A percentile compares a stretch with the other conserved stretches of the same genome.
Conservation (phyloP, 2,329 filamentous ascomycete genomes). For the Nemania sp. region DNA sequence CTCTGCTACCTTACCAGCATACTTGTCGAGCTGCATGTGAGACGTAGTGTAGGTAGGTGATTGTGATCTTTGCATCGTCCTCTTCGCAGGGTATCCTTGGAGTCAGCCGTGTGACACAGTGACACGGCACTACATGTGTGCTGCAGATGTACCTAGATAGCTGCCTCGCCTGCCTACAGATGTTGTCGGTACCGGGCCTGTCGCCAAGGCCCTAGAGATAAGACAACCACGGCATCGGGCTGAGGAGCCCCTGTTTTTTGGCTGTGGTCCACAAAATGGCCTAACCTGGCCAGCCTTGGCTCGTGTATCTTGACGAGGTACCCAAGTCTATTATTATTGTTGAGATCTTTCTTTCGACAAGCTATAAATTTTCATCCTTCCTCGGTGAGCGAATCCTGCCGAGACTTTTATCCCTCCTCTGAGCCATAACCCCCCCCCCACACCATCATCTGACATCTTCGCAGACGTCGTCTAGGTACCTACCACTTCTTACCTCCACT, state of each 20-base stretch:
- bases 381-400: constrained; percentile 5
- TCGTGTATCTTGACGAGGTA: no score
- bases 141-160: no score
- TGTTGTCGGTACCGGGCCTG: background rate
- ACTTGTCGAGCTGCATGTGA: constrained; percentile 4
- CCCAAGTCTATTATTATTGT: no score
- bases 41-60: background rate
- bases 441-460: constrained; percentile 6
- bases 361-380: background rate
- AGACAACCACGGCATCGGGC: constrained; percentile 4
- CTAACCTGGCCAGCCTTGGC: no score
- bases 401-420: background rate
- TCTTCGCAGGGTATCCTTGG: background rate
- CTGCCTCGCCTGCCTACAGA: no score
- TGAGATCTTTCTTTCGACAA: background rate
- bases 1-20: background rate
- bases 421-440: constrained; percentile 1
- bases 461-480: background rate
- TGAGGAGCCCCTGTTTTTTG: background rate
- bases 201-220: constrained; percentile 5
- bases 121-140: no score
- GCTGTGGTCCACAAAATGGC: no score
- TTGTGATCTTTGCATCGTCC: background rate
- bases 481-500: background rate
- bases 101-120: no score